phyloP scores from a whole-genome alignment of 2,329 filamentous ascomycete species.

The Botrytis cinerea region DNA sequence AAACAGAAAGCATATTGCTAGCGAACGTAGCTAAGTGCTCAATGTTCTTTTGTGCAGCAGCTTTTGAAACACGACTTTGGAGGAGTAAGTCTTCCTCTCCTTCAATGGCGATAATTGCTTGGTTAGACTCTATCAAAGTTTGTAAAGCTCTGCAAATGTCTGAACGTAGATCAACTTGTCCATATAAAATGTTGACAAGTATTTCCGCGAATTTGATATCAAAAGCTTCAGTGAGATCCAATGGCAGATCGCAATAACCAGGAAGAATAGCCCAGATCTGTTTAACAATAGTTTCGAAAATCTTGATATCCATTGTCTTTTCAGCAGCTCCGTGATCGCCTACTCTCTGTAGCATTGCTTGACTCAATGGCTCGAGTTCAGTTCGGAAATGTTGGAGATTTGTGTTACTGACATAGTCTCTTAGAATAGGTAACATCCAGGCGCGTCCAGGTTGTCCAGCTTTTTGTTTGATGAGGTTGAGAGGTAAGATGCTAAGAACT shows the following conservation, averaged over 20 bases:
- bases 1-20: conserved; percentile 86
- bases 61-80: conserved; percentile 76
- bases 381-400: conserved; percentile 79
- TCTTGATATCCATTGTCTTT: conserved; percentile 96
- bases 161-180: conserved; percentile 82
- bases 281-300: conserved; percentile 93
- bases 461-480: conserved; percentile 79
- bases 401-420: conserved; percentile 89
- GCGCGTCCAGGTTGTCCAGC: conserved; percentile 81
- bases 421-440: conserved; percentile 90
- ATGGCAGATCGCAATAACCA: conserved; percentile 89
- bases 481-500: conserved; percentile 77
- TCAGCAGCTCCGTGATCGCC: conserved; percentile 78
- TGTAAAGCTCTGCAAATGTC: conserved; percentile 87
- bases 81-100: conserved; percentile 68
- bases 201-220: conserved; percentile 89
- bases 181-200: conserved; percentile 87
- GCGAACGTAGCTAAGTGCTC: conserved; percentile 77
- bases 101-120: conserved; percentile 72
- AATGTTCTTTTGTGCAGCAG: conserved; percentile 75
- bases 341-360: conserved; percentile 85
- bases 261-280: conserved; percentile 94
- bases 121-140: conserved; percentile 87
- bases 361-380: conserved; percentile 86
- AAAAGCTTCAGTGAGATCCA: conserved; percentile 75